Percentiles rank a stretch among this genome's conserved stretches.
These are phyloP conservation scores for Polychaeton citri DNA, from an alignment of 2,329 filamentous ascomycete species.

Conservation along the genomic window DNA sequence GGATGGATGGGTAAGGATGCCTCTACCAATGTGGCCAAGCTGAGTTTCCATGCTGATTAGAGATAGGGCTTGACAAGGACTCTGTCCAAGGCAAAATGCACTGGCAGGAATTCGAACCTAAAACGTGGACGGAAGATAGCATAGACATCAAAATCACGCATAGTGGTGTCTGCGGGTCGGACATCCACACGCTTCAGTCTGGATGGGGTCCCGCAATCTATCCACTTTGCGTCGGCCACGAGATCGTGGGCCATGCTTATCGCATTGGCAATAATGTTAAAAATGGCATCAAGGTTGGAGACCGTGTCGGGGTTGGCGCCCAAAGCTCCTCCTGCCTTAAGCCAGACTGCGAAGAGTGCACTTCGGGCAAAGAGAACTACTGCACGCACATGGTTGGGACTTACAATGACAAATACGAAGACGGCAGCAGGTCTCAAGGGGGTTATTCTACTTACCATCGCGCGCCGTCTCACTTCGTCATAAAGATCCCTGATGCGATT, in stretches of 20 bases:
- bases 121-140: slow-evolving; percentile 26
- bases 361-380: slow-evolving; percentile 27
- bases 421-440: slow-evolving; percentile 51
- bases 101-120: slow-evolving; percentile 32
- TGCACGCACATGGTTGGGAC: slow-evolving; percentile 40
- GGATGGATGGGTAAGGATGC: slow-evolving; percentile 47
- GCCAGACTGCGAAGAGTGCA: slow-evolving; percentile 38
- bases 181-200: slow-evolving; percentile 11
- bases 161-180: slow-evolving; percentile 23
- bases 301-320: slow-evolving; percentile 37
- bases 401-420: slow-evolving; percentile 43
- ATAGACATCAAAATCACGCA: slow-evolving; percentile 29
- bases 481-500: slow-evolving; percentile 39
- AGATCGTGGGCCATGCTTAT: slow-evolving; percentile 13
- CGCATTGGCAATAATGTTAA: slow-evolving; percentile 12
- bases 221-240: slow-evolving; percentile 13
- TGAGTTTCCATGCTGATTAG: too few species aligned
- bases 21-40: too few species aligned
- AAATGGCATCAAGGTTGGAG: slow-evolving; percentile 17
- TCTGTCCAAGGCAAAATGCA: slow-evolving; percentile 41
- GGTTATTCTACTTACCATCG: slow-evolving; percentile 44
- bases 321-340: slow-evolving; percentile 33
- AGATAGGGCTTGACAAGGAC: slow-evolving; percentile 32
- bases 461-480: slow-evolving; percentile 42
- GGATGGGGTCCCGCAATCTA: slow-evolving; percentile 28